Evolutionary conservation across 2,329 filamentous ascomycete species (phyloP), one percentile per base, ranked within the genome.

Genomic region (Trichoderma guizhouense): DNA sequence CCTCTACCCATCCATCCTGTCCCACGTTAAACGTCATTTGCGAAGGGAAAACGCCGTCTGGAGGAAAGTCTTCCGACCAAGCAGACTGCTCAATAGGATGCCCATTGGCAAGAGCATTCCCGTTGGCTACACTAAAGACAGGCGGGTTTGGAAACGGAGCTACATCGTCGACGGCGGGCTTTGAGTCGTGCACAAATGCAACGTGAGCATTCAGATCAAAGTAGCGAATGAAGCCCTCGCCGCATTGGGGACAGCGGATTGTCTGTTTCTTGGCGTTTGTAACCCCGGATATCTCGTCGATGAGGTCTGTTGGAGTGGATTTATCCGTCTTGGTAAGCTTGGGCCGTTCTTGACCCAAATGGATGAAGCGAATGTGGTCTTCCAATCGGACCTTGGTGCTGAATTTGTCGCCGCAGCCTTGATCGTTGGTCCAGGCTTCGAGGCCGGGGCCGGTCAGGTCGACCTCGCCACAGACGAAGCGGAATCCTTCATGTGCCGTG

Each of bases 311-410:
- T 2, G 75, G 70, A 11, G 76, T 51, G 9, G 74, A 55, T 18
- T 63, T 57, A 58, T 73, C 71, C 51, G 75, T 68, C 70, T 75
- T 75, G 67, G 74, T 77, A 53, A 79, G 72, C 71, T 77, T 76
- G 39, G 85, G 85, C 14, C 87, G 84, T 70, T 84, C 81, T 18
- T 81, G 77, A n/a, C 90, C 89, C 30, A 97, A 84, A 79, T 98
- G 95, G 26, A 93, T 88, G 62, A 92, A 94, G 24, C 93, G 90
- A 58, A 98, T 87, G 79, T 98, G 95, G 75, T 96, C 92, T 79
- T 95, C 92, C 0, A 98, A 86, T 34, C 90, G 90, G 21, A 89
- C 87, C 80, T 97, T 97, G 73, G 91, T 92, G 72, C 89, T 88
- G 77, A 97, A 96, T 43, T 87, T 87, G 73, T 90, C 88, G 2